Evolutionary conservation across 805 yeast genomes (phyloP).

Genomic region (Wickerhamiella dianesei): DNA sequence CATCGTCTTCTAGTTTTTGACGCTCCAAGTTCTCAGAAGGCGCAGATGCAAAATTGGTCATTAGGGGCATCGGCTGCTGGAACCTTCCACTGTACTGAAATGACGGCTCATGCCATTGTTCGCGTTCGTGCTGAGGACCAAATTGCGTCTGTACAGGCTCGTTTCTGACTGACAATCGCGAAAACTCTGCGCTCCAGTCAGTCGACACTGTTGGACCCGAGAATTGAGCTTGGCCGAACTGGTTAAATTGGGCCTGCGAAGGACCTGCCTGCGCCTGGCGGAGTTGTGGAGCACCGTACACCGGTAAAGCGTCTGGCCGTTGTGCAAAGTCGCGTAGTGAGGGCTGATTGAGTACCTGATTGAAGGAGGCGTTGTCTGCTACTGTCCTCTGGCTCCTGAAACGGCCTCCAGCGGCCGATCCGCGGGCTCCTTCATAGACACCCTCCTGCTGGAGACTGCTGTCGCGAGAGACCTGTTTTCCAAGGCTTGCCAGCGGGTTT

Average conservation of each 20-base stretch:
- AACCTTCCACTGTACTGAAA: neutral
- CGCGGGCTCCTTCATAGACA: neutral
- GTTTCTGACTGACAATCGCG: neutral
- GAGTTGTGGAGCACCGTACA: neutral
- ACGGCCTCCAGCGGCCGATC: neutral
- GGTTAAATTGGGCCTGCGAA: neutral
- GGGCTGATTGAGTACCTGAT: neutral
- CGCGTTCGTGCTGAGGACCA: neutral
- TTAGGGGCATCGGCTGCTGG: neutral
- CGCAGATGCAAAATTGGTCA: slow-evolving; percentile 8
- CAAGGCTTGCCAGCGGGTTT: slow-evolving; percentile 10
- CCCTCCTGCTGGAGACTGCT: slow-evolving; percentile 11
- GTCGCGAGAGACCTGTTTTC: slow-evolving; percentile 9
- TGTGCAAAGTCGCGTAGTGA: neutral
- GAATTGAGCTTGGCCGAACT: too few relatives aligned
- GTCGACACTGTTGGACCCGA: too few relatives aligned
- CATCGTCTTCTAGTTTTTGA: neutral
- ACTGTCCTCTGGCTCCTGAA: neutral
- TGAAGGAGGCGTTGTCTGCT: slow-evolving; percentile 3
- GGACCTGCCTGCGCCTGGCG: neutral
- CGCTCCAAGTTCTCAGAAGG: slow-evolving; percentile 9
- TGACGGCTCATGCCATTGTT: neutral
- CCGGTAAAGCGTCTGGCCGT: neutral
- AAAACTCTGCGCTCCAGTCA: neutral
- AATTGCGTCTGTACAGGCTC: neutral